Percentiles rank a stretch among this genome's conserved stretches.
phyloP scores from a whole-genome alignment of 1,139 yeast species.

The Yamadazyma dendronema region DNA sequence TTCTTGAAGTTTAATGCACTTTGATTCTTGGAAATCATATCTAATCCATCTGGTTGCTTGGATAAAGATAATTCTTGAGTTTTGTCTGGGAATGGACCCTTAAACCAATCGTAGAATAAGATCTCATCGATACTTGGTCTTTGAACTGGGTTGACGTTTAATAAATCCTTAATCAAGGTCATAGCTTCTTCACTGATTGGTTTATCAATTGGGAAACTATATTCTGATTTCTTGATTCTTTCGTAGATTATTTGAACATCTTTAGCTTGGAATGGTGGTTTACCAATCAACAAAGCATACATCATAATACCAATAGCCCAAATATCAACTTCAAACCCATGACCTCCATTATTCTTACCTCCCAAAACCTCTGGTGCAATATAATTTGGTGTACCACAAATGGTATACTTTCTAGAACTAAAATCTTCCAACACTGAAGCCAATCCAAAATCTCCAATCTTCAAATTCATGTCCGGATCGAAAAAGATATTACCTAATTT shows the following conservation, averaged over 20 bases:
- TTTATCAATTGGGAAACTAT: constrained; percentile 73
- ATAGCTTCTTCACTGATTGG: constrained; percentile 71
- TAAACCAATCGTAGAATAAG: constrained; percentile 79
- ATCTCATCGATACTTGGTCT: constrained; percentile 84
- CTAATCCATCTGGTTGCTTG: constrained; percentile 57
- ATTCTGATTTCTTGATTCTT: constrained; percentile 82
- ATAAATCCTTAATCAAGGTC: constrained; percentile 65
- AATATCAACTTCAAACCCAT: constrained; percentile 89
- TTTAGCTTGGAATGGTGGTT: constrained; percentile 96
- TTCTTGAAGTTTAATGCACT: constrained; percentile 69
- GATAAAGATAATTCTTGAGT: constrained; percentile 63
- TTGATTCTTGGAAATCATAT: constrained; percentile 54
- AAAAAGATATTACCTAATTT: constrained; percentile 93
- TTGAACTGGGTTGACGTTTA: constrained; percentile 73
- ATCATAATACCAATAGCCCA: constrained; percentile 98
- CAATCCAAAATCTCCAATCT: constrained; percentile 94
- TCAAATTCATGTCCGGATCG: constrained; percentile 87
- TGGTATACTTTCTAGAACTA: constrained; percentile 80
- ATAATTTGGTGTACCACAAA: constrained; percentile 97
- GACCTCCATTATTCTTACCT: constrained; percentile 78
- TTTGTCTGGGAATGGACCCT: constrained; percentile 78
- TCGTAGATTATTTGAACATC: constrained; percentile 93
- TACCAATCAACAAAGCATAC: constrained; percentile 85
- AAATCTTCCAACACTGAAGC: constrained; percentile 78
- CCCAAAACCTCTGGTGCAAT: constrained; percentile 96